A percentile compares a stretch with the other conserved stretches of the same genome.
Conservation (phyloP, 805 yeast genomes). For the Kuraishia floccosa region DNA sequence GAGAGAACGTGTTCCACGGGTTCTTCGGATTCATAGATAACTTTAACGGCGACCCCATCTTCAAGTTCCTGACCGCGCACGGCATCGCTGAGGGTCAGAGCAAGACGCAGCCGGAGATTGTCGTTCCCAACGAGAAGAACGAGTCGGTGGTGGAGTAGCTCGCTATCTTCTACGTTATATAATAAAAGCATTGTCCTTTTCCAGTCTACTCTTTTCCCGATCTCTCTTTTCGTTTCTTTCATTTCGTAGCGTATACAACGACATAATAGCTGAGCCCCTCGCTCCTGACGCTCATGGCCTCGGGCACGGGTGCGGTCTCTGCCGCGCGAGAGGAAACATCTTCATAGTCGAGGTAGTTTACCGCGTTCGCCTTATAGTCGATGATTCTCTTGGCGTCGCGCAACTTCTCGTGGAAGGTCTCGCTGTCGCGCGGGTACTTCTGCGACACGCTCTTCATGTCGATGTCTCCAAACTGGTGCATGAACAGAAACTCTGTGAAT, state of each 20-base stretch:
- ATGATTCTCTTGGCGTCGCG: conserved; percentile 10
- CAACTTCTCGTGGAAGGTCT: no score
- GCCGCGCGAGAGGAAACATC: no score
- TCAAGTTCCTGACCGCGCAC: conserved; percentile 45
- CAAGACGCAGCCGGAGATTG: conserved; percentile 10
- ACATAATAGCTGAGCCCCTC: background rate
- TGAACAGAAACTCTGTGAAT: conserved; percentile 14
- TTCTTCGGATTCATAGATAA: conserved; percentile 87
- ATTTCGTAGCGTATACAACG: no score
- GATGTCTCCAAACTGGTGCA: conserved; percentile 7
- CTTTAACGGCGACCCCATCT: conserved; percentile 49
- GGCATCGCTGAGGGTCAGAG: conserved; percentile 21
- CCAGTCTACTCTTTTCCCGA: no score
- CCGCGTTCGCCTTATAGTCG: conserved; percentile 13
- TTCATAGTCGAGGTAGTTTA: conserved; percentile 10
- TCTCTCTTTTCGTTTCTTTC: no score
- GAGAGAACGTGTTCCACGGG: conserved; percentile 81
- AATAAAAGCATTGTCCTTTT: no score
- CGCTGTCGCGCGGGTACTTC: background rate
- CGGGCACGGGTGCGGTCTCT: background rate
- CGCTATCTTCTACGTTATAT: no score
- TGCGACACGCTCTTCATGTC: conserved; percentile 1
- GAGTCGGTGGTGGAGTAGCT: conserved; percentile 4
- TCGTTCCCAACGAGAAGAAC: conserved; percentile 10
- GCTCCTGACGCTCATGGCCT: conserved; percentile 1